Evolutionary conservation across 148 eudicot species (phyloP).

Genomic region (Dianthus caryophyllus): DNA sequence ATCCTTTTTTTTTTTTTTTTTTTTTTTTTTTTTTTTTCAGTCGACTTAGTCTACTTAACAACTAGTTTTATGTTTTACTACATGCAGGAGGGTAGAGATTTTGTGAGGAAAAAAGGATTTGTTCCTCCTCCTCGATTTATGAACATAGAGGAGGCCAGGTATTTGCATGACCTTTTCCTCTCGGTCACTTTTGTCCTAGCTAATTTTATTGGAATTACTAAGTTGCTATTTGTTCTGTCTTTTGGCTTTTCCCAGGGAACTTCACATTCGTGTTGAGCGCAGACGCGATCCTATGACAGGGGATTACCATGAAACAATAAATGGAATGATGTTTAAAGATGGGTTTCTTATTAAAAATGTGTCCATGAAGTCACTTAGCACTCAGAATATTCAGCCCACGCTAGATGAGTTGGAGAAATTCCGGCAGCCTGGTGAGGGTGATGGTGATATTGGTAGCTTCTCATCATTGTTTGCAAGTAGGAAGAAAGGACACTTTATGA

Average conservation of each 20-base stretch:
- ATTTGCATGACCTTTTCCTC: conserved; percentile 10
- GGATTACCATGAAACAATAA: conserved; percentile 74
- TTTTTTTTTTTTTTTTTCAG: background rate
- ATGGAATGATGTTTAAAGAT: conserved; percentile 93
- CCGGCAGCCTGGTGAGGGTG: conserved; percentile 80
- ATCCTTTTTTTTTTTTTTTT: no score
- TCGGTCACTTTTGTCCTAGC: background rate
- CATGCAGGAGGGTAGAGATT: conserved; percentile 91
- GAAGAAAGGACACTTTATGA: conserved; percentile 98
- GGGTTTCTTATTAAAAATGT: conserved; percentile 82
- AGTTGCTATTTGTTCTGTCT: background rate
- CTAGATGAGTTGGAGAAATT: conserved; percentile 97
- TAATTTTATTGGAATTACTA: conserved; percentile 2
- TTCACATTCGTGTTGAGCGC: conserved; percentile 89
- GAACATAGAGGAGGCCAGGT: conserved; percentile 97
- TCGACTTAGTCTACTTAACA: background rate
- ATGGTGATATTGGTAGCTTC: conserved; percentile 79
- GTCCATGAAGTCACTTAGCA: conserved; percentile 76
- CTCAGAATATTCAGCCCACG: conserved; percentile 78
- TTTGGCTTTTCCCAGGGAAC: conserved; percentile 44
- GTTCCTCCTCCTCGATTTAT: conserved; percentile 86
- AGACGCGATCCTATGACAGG: conserved; percentile 75
- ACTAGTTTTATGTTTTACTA: conserved; percentile 14
- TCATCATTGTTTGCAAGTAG: conserved; percentile 88
- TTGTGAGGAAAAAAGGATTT: conserved; percentile 79